Evolutionary conservation across 768 basidiomycete genomes (phyloP), one percentile per base, ranked within the genome.

Genomic region (Lanmaoa pseudosensibilis): DNA sequence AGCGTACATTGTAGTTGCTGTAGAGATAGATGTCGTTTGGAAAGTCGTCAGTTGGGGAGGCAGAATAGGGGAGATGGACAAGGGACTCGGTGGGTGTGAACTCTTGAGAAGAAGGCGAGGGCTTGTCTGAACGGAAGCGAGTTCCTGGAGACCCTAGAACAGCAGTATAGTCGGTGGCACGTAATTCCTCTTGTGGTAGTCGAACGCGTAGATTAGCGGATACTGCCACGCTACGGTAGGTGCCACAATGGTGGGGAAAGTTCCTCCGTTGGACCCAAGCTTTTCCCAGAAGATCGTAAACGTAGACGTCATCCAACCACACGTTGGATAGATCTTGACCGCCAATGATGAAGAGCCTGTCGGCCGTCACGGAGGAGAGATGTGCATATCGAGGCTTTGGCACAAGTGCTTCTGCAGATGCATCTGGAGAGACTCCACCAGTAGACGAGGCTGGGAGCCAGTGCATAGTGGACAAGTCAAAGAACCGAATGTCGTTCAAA

Each of bases 351-450:
- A 95, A 89, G 34, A 99, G 80, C 37, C 87, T 81, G 73, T 90
- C 87, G 18, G 88, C 81, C 12, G 92, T 88, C 41, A 98, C 82
- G 2, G 92, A 87, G 15, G 93, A 95, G 12, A 98, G 80, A 69
- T 99, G 96, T 12, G 96, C 96, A 68, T 98, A 98, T 60, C 97
- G 87, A 23, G 94, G 86, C 39, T 87, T 86, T 2, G 96, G 96
- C 12, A 83, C 64, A 6, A 86, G 77, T 1, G 78, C 69, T 9
- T 83, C 81, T 16, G 81, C 65, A 37, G 75, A 69, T 39, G 70
- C 66, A 38, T 65, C 75, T 64, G 33, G 73, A 71, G 60, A 73
- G 56, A 70, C 12, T 67, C 62, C 44, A 40, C 58, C 63, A 3
- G 72, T 65, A 32, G 67, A 60, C 1, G 68, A 52, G 10, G 76